A percentile compares a stretch with the other conserved stretches of the same genome.
phyloP scores from a whole-genome alignment of 306 rosid genomes.

The Herpetospermum pedunculosum region DNA sequence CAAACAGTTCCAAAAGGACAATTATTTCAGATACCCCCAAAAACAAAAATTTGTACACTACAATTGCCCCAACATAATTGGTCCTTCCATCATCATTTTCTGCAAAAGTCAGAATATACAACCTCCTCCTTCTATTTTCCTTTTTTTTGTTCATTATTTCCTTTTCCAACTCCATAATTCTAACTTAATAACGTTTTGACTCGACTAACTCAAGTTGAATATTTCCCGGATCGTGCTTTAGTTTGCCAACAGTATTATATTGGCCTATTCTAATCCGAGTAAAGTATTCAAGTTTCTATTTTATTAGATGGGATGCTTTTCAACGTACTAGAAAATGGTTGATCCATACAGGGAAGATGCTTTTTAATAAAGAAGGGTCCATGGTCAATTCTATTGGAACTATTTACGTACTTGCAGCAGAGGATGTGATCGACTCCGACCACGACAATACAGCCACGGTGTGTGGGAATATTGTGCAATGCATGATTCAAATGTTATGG shows the following conservation, averaged over 20 bases:
- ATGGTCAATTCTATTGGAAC: background rate
- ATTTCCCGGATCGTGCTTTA: conserved; percentile 2
- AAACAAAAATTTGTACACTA: conserved; percentile 8
- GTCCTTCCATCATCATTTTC: conserved; percentile 4
- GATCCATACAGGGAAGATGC: background rate
- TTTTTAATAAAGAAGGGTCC: conserved; percentile 7
- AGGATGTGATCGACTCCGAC: background rate
- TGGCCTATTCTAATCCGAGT: background rate
- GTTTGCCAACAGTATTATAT: background rate
- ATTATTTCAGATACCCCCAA: conserved; percentile 10
- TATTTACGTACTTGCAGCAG: conserved; percentile 2
- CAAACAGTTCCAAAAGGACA: conserved; percentile 9
- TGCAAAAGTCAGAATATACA: conserved; percentile 10
- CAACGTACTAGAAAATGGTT: background rate
- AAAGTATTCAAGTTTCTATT: background rate
- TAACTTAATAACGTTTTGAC: background rate
- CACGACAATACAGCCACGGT: conserved; percentile 12
- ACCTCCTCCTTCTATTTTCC: background rate
- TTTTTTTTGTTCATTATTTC: background rate
- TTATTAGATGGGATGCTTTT: background rate
- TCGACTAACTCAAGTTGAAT: background rate
- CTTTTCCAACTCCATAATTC: conserved; percentile 1
- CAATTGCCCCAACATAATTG: conserved; percentile 9
- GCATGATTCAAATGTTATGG: background rate
- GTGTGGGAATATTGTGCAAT: conserved; percentile 15